These are phyloP conservation scores for Acorus gramineus DNA, from an alignment of 106 monocot genomes.

Conservation along the genomic window DNA sequence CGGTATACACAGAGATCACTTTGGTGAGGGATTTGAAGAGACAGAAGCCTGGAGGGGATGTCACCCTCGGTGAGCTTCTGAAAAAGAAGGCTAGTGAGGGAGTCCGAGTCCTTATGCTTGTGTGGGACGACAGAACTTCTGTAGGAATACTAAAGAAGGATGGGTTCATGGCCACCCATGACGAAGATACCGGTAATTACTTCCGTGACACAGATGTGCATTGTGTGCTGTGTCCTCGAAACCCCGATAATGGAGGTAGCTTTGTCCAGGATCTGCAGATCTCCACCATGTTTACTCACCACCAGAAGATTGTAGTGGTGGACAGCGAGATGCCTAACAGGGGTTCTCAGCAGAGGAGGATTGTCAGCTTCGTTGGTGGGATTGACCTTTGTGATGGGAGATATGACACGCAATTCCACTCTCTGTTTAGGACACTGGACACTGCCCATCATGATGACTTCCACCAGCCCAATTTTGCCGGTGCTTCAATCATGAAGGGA, in stretches of 20 bases:
- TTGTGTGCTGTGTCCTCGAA: conserved; percentile 35
- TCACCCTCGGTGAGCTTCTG: conserved; percentile 37
- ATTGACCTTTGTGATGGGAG: conserved; percentile 43
- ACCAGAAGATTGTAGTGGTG: conserved; percentile 44
- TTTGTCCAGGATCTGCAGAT: conserved; percentile 36
- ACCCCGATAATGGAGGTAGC: conserved; percentile 38
- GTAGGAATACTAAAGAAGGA: conserved; percentile 29
- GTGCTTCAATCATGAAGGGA: conserved; percentile 26
- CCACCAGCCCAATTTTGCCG: conserved; percentile 40
- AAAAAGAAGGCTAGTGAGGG: conserved; percentile 45
- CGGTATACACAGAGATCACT: conserved; percentile 36
- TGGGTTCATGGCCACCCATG: conserved; percentile 44
- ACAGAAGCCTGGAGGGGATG: conserved; percentile 37
- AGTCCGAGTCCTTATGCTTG: conserved; percentile 39
- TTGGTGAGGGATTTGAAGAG: conserved; percentile 28
- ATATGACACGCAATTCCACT: conserved; percentile 43
- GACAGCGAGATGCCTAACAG: conserved; percentile 38
- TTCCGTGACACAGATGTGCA: conserved; percentile 22
- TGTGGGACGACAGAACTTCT: conserved; percentile 47
- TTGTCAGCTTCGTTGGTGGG: conserved; percentile 39
- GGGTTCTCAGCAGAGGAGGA: conserved; percentile 30
- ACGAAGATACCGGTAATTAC: conserved; percentile 31
- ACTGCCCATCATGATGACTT: conserved; percentile 38
- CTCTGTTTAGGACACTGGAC: conserved; percentile 41
- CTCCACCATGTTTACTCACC: conserved; percentile 47